phyloP scores from a whole-genome alignment of 805 yeast genomes.

The Scheffersomyces amazonensis region DNA sequence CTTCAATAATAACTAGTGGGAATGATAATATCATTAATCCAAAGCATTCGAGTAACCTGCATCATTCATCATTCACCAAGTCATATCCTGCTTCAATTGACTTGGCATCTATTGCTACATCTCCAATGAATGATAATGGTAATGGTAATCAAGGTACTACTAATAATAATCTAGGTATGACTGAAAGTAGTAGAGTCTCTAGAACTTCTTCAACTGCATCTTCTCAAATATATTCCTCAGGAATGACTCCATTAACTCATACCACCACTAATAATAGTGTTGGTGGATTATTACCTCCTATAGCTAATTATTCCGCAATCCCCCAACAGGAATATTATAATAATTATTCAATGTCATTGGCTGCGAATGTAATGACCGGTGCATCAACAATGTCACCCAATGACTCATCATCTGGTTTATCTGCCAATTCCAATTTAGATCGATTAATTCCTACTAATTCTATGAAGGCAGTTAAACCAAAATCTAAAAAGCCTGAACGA shows the following conservation, averaged over 20 bases:
- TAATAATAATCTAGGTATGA: not conserved
- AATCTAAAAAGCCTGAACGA: not conserved
- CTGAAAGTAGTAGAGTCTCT: not conserved
- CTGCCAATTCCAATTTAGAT: not conserved
- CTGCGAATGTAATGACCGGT: not conserved
- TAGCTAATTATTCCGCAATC: conserved; percentile 24
- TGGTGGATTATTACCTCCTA: conserved; percentile 26
- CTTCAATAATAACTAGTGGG: conserved; percentile 15
- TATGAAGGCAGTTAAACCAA: not conserved
- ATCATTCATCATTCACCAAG: conserved; percentile 15
- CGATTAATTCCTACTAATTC: not conserved
- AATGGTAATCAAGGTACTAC: not conserved
- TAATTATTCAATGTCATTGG: not conserved
- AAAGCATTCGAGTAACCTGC: conserved; percentile 10
- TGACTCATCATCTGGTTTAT: not conserved
- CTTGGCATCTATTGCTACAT: conserved; percentile 50
- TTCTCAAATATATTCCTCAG: conserved; percentile 2
- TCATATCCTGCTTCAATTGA: conserved; percentile 54
- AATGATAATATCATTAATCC: conserved; percentile 1
- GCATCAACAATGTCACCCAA: not conserved
- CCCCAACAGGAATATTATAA: not conserved
- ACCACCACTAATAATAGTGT: not conserved
- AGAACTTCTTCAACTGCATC: not conserved
- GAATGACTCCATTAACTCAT: conserved; percentile 2
- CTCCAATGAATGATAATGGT: conserved; percentile 11